Evolutionary conservation across 768 basidiomycete genomes (phyloP).

Genomic region (Kwoniella mangroviensis): DNA sequence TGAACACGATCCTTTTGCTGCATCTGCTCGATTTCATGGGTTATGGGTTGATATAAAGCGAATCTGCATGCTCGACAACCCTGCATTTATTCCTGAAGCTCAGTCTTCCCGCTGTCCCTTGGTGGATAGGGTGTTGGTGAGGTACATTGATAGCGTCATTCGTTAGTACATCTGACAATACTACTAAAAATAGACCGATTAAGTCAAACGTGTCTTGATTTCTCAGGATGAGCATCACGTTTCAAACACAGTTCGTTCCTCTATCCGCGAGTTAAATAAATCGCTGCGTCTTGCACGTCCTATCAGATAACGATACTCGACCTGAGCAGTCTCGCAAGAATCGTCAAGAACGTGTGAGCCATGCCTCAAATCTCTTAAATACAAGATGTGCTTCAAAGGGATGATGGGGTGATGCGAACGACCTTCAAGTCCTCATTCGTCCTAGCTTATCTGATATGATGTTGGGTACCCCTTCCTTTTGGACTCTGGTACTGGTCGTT

Average conservation of each 20-base stretch:
- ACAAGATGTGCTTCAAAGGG: neutral
- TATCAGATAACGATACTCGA: no score
- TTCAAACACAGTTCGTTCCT: neutral
- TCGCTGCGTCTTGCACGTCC: no score
- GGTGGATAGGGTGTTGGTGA: neutral
- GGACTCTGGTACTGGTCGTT: neutral
- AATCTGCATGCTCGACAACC: no score
- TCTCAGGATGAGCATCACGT: neutral
- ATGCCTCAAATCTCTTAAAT: neutral
- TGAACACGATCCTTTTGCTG: no score
- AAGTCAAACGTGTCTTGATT: neutral
- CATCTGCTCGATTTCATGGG: no score
- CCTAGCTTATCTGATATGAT: neutral
- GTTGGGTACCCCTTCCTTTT: neutral
- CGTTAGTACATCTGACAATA: neutral
- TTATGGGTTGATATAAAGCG: no score
- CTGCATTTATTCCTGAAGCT: no score
- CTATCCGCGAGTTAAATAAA: no score
- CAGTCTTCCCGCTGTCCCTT: no score
- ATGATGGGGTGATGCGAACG: neutral
- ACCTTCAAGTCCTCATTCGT: slow-evolving; percentile 6
- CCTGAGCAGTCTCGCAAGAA: no score
- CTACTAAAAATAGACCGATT: neutral
- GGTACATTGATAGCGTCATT: neutral
- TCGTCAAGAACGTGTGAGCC: neutral